Base-by-base conservation (phyloP, 2,329 filamentous ascomycete genomes). In the Sclerotinia glacialis region DNA sequence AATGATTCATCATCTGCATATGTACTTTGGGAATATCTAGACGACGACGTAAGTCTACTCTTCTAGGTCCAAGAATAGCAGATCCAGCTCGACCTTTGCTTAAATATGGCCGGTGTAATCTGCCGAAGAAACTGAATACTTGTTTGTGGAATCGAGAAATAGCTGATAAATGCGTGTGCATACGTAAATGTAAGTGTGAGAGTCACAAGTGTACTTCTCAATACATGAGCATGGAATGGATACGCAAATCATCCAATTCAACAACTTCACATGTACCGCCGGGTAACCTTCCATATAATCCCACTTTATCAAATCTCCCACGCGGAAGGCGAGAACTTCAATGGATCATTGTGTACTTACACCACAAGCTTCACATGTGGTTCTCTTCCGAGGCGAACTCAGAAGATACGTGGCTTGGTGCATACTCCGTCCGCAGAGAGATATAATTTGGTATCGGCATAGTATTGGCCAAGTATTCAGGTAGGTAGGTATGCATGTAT, bases 131-230 rank as follows among this genome's bases (percentile, higher is more conserved):
- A 18, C 14, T 42, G 12, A 42, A 44, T 4, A 16, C 42, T n/a
- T 26, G 34, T 56, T 40, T 37, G 54, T 52, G n/a, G 26, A 52
- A 31, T 42, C 6, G 37, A 28, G 42, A 37, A 44, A 42, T 16
- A 14, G 23, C 23, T 26, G 54, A n/a, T 14, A 56, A 2, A 6
- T 40, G 7, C 16, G 37, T 37, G 14, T 44, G 2, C 26, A n/a
- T n/a, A n/a, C n/a, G n/a, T n/a, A n/a, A n/a, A n/a, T n/a, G 50
- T 34, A 28, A 49, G 52, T 46, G 62, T 56, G 28, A 55, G 50
- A 21, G 62, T 47, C 28, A 56, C 14, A 21, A 55, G 50, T 31
- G 56, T 28, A 47, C 28, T 26, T 64, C 42, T 55, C 50, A 47
- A 5, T 37, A 56, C 61, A 56, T 28, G 53, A 12, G 18, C 14